phyloP scores from a whole-genome alignment of 1,284 basidiomycete species.

The Porogramme epimiltina region DNA sequence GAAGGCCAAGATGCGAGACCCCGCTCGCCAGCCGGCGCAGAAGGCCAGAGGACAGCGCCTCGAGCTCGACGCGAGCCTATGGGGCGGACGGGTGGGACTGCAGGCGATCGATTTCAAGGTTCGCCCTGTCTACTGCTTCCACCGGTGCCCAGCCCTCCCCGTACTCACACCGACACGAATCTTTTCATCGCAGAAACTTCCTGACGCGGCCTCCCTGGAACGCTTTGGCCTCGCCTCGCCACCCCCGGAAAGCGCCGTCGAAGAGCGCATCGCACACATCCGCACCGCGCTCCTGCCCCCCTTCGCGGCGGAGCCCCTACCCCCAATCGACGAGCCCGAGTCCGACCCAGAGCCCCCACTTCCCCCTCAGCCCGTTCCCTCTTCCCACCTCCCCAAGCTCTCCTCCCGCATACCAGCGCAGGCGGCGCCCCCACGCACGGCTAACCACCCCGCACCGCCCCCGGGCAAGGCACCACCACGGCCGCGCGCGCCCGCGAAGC shows the following conservation, averaged over 20 bases:
- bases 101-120: conserved; percentile 9
- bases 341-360: conserved; percentile 1
- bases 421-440: neutral
- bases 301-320: conserved; percentile 16
- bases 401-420: conserved; percentile 4
- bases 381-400: conserved; percentile 17
- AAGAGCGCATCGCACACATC: conserved; percentile 26
- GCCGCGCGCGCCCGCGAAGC: neutral
- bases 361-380: no score
- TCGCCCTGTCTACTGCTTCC: neutral
- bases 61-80: conserved; percentile 10
- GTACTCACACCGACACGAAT: neutral
- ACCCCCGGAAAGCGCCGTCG: conserved; percentile 15
- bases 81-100: conserved; percentile 7
- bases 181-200: conserved; percentile 6
- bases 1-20: neutral
- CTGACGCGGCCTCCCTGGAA: neutral
- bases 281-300: conserved; percentile 21
- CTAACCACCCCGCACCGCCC: neutral
- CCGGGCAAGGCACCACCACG: neutral
- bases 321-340: conserved; percentile 9
- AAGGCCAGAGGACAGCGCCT: neutral
- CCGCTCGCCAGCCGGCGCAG: neutral
- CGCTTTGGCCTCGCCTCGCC: conserved; percentile 7
- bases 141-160: neutral